phyloP scores from a whole-genome alignment of 331 rosid genomes.

The Pyracantha coccinea region DNA sequence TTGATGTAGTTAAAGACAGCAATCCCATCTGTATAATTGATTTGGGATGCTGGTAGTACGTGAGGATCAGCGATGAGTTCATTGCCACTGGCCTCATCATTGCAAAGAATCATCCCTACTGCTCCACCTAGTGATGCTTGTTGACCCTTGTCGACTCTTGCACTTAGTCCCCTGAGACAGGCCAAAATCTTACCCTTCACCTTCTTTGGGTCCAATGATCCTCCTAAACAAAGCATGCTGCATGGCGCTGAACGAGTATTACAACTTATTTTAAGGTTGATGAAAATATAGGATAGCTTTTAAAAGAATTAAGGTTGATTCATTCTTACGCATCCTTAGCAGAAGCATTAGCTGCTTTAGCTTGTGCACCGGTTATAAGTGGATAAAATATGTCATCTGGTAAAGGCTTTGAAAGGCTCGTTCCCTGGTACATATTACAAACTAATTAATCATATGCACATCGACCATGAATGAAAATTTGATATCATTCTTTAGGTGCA shows the following conservation, averaged over 20 bases:
- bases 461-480: background rate
- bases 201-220: slow-evolving; percentile 45
- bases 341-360: slow-evolving; percentile 19
- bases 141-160: slow-evolving; percentile 47
- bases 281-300: background rate
- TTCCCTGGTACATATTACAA: slow-evolving; percentile 29
- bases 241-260: background rate
- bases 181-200: slow-evolving; percentile 50
- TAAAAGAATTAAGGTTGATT: background rate
- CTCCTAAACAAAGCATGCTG: slow-evolving; percentile 32
- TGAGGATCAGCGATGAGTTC: slow-evolving; percentile 48
- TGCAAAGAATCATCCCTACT: slow-evolving; percentile 72
- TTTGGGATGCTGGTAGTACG: slow-evolving; percentile 49
- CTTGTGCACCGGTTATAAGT: slow-evolving; percentile 39
- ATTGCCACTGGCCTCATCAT: slow-evolving; percentile 27
- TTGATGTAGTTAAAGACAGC: slow-evolving; percentile 43
- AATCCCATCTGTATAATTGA: slow-evolving; percentile 41
- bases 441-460: background rate
- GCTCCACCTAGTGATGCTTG: slow-evolving; percentile 55
- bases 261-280: background rate
- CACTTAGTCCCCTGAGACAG: slow-evolving; percentile 38
- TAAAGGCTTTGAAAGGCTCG: slow-evolving; percentile 37
- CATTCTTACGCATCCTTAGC: slow-evolving; percentile 36
- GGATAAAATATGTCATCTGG: slow-evolving; percentile 36
- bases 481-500: background rate